phyloP scores from a whole-genome alignment of 2,329 filamentous ascomycete genomes.

The Harringtonia lauricola region DNA sequence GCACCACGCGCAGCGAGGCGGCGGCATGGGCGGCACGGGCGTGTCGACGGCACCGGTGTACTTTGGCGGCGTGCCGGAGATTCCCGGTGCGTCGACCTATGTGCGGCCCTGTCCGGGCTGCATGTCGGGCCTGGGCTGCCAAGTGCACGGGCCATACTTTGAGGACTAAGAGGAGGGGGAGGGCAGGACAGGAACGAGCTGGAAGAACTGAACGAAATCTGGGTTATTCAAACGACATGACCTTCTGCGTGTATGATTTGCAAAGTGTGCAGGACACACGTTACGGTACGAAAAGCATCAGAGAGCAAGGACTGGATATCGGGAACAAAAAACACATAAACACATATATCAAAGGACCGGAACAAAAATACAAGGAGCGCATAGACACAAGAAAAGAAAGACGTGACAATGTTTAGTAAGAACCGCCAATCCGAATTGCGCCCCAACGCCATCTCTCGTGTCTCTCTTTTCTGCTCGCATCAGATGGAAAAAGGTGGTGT shows the following conservation, averaged over 20 bases:
- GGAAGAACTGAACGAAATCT: background rate
- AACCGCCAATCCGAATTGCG: background rate
- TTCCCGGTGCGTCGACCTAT: background rate
- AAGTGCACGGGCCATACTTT: constrained; percentile 8
- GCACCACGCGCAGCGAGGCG: too few species aligned
- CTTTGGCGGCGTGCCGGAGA: constrained; percentile 3
- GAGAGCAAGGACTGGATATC: background rate
- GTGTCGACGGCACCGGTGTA: constrained; percentile 2
- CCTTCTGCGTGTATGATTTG: too few species aligned
- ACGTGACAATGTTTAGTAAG: too few species aligned
- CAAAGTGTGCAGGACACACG: background rate
- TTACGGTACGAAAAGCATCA: background rate
- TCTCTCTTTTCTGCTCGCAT: too few species aligned
- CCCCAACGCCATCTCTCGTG: background rate
- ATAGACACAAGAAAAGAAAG: background rate
- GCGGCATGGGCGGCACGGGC: background rate
- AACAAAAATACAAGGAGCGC: background rate
- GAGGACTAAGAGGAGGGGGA: constrained; percentile 6
- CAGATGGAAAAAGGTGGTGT: background rate
- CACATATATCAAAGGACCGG: background rate
- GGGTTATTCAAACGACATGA: too few species aligned
- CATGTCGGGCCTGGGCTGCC: constrained; percentile 10
- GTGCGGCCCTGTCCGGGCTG: constrained; percentile 6
- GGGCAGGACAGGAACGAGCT: background rate
- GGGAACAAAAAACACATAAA: background rate